Conservation (phyloP, 305 asterid species). For the Fraxinus greggii region DNA sequence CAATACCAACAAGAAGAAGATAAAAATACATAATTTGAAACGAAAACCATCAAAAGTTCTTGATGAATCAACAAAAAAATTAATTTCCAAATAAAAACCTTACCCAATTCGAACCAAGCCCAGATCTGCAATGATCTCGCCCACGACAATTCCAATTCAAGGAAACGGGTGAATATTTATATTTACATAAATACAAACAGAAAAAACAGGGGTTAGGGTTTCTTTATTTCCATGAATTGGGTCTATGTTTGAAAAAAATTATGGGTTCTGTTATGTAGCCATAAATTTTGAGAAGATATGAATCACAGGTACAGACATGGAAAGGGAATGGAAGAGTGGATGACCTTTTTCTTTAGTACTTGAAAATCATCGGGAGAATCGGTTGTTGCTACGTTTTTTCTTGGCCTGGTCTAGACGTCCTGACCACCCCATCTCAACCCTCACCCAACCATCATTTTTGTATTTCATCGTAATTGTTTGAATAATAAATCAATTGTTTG, state of each 20-base stretch:
- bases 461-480: too few species aligned
- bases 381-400: neutral
- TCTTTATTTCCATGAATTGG: neutral
- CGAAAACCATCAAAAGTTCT: neutral
- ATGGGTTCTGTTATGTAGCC: neutral
- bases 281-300: neutral
- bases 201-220: constrained; percentile 28
- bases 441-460: neutral
- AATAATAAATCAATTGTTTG: too few species aligned
- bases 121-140: constrained; percentile 39
- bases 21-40: neutral
- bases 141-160: constrained; percentile 23
- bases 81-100: constrained; percentile 1
- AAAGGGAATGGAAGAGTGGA: neutral
- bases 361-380: neutral
- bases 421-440: neutral
- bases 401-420: neutral
- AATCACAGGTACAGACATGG: neutral
- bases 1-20: neutral
- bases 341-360: neutral
- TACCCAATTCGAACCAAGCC: constrained; percentile 20
- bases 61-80: neutral
- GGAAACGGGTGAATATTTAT: neutral
- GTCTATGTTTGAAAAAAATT: neutral
- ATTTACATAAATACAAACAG: neutral